phyloP scores from a whole-genome alignment of 768 basidiomycete genomes.

The Suillus fuscotomentosus region DNA sequence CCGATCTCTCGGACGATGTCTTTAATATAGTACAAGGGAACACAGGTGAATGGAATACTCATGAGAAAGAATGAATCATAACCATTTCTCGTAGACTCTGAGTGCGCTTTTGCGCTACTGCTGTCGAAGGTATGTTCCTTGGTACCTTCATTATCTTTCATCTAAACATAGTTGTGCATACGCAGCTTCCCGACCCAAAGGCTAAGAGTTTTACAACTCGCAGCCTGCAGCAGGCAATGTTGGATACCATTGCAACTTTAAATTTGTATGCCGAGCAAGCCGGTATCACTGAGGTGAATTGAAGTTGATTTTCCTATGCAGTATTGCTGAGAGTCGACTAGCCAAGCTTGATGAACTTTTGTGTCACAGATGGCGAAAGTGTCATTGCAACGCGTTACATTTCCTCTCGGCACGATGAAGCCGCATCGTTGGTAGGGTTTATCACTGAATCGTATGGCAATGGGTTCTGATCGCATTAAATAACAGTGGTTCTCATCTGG shows the following conservation, averaged over 20 bases:
- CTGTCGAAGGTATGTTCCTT: constrained; percentile 63
- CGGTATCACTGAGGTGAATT: constrained; percentile 64
- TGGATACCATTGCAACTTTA: constrained; percentile 78
- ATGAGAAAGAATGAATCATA: not conserved
- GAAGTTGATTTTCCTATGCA: constrained; percentile 4
- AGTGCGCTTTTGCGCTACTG: constrained; percentile 95
- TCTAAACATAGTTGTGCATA: constrained; percentile 6
- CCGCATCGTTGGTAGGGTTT: constrained; percentile 71
- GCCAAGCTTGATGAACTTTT: constrained; percentile 94
- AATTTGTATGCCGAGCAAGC: constrained; percentile 75
- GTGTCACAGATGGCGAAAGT: constrained; percentile 92
- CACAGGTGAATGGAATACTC: constrained; percentile 55
- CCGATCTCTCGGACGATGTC: constrained; percentile 73
- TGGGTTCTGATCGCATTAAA: constrained; percentile 1
- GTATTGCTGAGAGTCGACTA: constrained; percentile 24
- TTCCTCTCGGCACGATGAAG: constrained; percentile 87
- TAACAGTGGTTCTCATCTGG: constrained; percentile 91
- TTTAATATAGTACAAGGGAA: constrained; percentile 91
- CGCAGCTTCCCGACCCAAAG: constrained; percentile 76
- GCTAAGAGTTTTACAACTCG: constrained; percentile 72
- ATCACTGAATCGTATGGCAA: constrained; percentile 6
- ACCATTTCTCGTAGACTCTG: constrained; percentile 62
- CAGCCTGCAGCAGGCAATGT: constrained; percentile 80
- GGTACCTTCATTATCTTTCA: not conserved
- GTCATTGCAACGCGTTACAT: constrained; percentile 96